A percentile compares a stretch with the other conserved stretches of the same genome.
These are phyloP conservation scores for Albifimbria verrucaria DNA, from an alignment of 2,329 filamentous ascomycete genomes.

Conservation along the genomic window DNA sequence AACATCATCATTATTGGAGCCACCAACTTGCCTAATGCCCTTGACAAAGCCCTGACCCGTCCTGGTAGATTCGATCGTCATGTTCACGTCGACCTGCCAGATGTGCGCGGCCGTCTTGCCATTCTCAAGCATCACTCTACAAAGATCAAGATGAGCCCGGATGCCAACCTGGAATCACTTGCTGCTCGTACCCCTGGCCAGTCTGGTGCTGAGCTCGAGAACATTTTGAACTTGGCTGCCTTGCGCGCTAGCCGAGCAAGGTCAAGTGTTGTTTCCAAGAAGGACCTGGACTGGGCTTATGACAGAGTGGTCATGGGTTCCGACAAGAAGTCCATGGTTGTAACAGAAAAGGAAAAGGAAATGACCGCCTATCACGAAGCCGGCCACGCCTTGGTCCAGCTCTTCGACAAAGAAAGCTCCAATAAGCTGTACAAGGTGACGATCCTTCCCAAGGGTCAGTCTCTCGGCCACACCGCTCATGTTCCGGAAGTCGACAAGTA, in stretches of 20 bases:
- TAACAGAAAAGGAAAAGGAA: constrained; percentile 89
- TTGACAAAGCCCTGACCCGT: constrained; percentile 91
- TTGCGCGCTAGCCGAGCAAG: constrained; percentile 91
- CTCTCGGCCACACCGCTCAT: constrained; percentile 82
- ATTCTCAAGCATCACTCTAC: constrained; percentile 93
- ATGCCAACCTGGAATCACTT: constrained; percentile 80
- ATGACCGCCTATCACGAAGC: constrained; percentile 97
- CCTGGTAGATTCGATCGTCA: constrained; percentile 96
- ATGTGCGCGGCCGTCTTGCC: constrained; percentile 87
- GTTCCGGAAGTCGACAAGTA: constrained; percentile 92
- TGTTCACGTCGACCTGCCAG: constrained; percentile 82
- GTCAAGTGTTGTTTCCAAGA: constrained; percentile 67
- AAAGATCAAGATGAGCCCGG: constrained; percentile 76
- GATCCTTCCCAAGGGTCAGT: constrained; percentile 84
- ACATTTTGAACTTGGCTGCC: constrained; percentile 93
- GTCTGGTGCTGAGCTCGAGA: constrained; percentile 93
- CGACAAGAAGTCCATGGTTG: constrained; percentile 84
- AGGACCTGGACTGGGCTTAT: constrained; percentile 94
- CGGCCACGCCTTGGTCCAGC: constrained; percentile 85
- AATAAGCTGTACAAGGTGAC: constrained; percentile 93
- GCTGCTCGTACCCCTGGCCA: constrained; percentile 87
- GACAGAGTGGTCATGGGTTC: constrained; percentile 98
- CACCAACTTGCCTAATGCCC: constrained; percentile 90
- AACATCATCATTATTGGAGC: constrained; percentile 95
- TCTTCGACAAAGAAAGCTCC: constrained; percentile 70